Base-by-base conservation (phyloP, 1,284 basidiomycete genomes). In the Boletus subluridellus region DNA sequence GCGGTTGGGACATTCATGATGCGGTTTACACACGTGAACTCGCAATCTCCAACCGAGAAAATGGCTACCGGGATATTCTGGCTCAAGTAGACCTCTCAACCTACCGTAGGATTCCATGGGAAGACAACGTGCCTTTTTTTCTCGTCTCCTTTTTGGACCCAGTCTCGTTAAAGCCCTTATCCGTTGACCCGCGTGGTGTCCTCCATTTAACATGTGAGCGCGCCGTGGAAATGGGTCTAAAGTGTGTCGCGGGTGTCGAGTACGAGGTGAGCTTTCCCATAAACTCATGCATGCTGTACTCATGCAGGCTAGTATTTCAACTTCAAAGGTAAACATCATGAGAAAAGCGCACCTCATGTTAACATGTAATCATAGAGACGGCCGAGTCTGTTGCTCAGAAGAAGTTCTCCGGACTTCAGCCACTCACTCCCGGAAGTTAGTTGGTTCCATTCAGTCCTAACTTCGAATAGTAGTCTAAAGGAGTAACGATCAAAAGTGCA, bases 101-200 rank as follows among this genome's bases (percentile, higher is more conserved):
- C 0, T 94, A 82, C 71, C 86, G 96, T 17, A 83, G 92, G 21
- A 89, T 98, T 54, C 90, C 94, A 58, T 98, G 94, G 94, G 95
- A 98, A 73, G 80, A 90, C 67, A 83, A 95, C 63, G 84, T 95
- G 3, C 92, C 95, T 0, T 94, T 98, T 77, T 98, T 98, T 79
- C 80, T 99, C 5, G 82, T 96, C 38, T 90, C 89, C 5, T 98
- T 97, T 78, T 70, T 90, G 52, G 90, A 97, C 70, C 92, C 94
- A 1, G 87, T 91, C 30, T 91, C 90, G 4, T 83, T 82, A 60
- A 76, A 87, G 54, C 87, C 90, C 0, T 77, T 99, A 15, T 79
- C 78, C 46, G 94, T 87, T 11, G 95, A 96, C 69, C 95, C 95
- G 8, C 82, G 96, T 45, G 88, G 91, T 37, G 79, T 92, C n/a